Conservation (phyloP, 306 rosid species). For the Gynostemma pentaphyllum region DNA sequence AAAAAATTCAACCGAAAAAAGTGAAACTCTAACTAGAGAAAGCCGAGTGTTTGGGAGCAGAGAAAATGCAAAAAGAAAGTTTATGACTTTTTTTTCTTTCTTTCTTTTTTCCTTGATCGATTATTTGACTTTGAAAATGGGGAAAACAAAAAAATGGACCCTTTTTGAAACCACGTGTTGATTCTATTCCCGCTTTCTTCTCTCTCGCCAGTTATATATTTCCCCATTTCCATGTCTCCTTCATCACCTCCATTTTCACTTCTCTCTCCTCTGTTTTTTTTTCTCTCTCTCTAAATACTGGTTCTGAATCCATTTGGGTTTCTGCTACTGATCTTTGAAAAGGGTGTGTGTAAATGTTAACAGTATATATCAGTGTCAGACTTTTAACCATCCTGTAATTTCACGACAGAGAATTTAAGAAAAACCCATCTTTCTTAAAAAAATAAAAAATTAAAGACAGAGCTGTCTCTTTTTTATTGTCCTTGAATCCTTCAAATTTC, state of each 20-base stretch:
- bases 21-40: neutral
- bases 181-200: neutral
- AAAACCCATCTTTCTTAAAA: neutral
- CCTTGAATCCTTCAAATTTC: neutral
- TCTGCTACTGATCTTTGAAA: slow-evolving; percentile 5
- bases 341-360: neutral
- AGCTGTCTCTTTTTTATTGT: too few species aligned
- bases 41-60: neutral
- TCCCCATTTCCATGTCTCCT: neutral
- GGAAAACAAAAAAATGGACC: too few species aligned
- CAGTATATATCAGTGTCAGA: neutral
- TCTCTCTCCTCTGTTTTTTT: neutral
- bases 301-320: neutral
- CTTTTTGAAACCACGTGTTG: neutral
- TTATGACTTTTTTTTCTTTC: too few species aligned
- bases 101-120: too few species aligned
- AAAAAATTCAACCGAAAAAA: too few species aligned
- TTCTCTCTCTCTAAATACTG: neutral
- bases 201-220: neutral
- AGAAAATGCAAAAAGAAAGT: neutral
- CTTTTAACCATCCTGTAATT: neutral
- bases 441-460: too few species aligned
- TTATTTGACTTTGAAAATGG: neutral
- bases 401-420: neutral
- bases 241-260: neutral